phyloP scores from a whole-genome alignment of 495 filamentous ascomycete genomes.

The Hamigera avellanea region DNA sequence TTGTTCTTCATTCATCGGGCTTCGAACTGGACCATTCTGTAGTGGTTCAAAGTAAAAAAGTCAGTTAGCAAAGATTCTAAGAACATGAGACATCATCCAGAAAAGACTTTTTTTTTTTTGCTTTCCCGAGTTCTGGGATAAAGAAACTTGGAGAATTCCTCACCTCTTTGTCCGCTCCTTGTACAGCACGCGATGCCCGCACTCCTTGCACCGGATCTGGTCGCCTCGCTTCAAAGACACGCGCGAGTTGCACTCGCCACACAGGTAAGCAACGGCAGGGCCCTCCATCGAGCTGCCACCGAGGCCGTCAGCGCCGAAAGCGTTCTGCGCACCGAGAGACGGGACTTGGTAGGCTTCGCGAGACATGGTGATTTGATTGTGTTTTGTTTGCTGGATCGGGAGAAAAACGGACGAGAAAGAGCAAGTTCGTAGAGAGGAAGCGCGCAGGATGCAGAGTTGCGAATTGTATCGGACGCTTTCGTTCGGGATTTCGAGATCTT shows the following conservation, averaged over 20 bases:
- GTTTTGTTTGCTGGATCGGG: too few relatives aligned
- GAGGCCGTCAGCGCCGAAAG: constrained; percentile 23
- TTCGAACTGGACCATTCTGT: constrained; percentile 96
- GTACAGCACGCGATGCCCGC: constrained; percentile 90
- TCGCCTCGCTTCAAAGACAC: constrained; percentile 75
- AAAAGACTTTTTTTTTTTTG: too few relatives aligned
- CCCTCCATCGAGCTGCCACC: constrained; percentile 20
- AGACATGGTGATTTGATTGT: constrained; percentile 25
- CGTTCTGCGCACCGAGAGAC: constrained; percentile 23
- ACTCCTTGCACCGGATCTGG: constrained; percentile 89
- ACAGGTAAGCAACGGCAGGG: constrained; percentile 67
- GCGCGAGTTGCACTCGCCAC: constrained; percentile 82
- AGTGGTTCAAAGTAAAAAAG: too few relatives aligned
- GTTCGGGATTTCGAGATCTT: too few relatives aligned
- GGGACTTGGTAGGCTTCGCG: constrained; percentile 41
- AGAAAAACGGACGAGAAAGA: too few relatives aligned
- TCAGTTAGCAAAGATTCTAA: too few relatives aligned
- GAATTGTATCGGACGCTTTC: too few relatives aligned
- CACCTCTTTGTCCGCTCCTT: constrained; percentile 97
- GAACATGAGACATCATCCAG: too few relatives aligned
- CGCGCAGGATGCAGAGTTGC: too few relatives aligned
- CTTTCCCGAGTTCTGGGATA: neutral
- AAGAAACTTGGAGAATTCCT: constrained; percentile 22
- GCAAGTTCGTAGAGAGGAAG: too few relatives aligned
- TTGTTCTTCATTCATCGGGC: constrained; percentile 74